A percentile compares a stretch with the other conserved stretches of the same genome.
phyloP scores from a whole-genome alignment of 1,284 basidiomycete species.

The Bjerkandera adusta region DNA sequence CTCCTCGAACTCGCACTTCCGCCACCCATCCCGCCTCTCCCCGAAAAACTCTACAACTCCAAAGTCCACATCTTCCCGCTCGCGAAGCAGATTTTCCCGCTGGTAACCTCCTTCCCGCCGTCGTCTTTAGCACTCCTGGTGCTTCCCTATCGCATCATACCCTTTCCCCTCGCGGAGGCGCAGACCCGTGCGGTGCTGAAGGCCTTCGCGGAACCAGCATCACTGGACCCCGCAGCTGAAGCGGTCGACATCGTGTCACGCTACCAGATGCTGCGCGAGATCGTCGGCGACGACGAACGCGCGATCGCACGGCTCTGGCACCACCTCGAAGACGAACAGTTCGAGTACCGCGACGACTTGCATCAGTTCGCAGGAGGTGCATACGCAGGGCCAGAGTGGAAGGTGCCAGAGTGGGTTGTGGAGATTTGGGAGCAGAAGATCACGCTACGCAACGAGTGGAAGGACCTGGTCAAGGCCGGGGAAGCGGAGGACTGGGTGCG shows the following conservation, averaged over 20 bases:
- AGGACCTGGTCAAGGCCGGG: slow-evolving; percentile 50
- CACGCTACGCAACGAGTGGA: slow-evolving; percentile 55
- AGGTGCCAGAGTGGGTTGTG: slow-evolving; percentile 54
- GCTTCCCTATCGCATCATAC: slow-evolving; percentile 36
- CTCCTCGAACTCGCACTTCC: slow-evolving; percentile 36
- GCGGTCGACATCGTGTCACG: slow-evolving; percentile 45
- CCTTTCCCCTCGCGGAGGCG: slow-evolving; percentile 8
- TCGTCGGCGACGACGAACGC: slow-evolving; percentile 22
- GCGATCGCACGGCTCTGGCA: slow-evolving; percentile 56
- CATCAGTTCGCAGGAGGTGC: slow-evolving; percentile 42
- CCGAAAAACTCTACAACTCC: slow-evolving; percentile 55
- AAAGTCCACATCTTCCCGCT: slow-evolving; percentile 65
- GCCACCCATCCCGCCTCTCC: slow-evolving; percentile 42
- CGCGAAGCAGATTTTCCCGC: slow-evolving; percentile 48
- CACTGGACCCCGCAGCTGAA: slow-evolving; percentile 49
- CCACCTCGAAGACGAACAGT: slow-evolving; percentile 54
- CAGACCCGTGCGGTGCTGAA: slow-evolving; percentile 12
- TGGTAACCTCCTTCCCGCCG: slow-evolving; percentile 45
- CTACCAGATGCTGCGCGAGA: slow-evolving; percentile 38
- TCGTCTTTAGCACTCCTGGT: slow-evolving; percentile 63
- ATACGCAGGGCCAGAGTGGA: slow-evolving; percentile 31
- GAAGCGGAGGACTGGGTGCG: slow-evolving; percentile 57
- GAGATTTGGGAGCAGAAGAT: slow-evolving; percentile 52
- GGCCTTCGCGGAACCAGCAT: slow-evolving; percentile 35
- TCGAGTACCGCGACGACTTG: slow-evolving; percentile 63